Evolutionary conservation across 2,329 filamentous ascomycete species (phyloP), one percentile per base, ranked within the genome.

Genomic region (Aspergillus pseudoviridinutans): DNA sequence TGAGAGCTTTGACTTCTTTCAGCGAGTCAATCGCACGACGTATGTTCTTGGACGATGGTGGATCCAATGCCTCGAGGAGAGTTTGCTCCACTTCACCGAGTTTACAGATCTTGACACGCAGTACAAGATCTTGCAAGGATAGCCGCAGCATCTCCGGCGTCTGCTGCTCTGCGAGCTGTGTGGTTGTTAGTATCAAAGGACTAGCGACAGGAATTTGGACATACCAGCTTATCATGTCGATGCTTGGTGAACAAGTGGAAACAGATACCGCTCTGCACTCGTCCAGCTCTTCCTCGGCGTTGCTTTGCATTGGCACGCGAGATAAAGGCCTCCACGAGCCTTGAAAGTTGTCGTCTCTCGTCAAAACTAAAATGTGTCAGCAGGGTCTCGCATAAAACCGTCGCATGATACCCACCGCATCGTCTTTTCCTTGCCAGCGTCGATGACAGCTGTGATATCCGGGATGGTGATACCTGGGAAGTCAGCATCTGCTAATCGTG

Each of bases 91-190:
- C 96, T 44, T 91, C 88, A 10, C 94, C 94, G 47, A 99, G 84
- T 69, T 95, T 96, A 80, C 93, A 99, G 49, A 97, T 96, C 76
- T 99, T 99, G 63, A 97, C 92, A 8, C 94, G 87, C 71, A 99
- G 92, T 4, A 96, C 92, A 10, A 99, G 80, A 69, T 99, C 94
- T 73, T 99, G 94, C 10, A 99, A 79, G 0, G 94, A 97, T 3
- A 99, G 80, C 0, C 94, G 88, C 44, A 99, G 84, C 86, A 99
- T 96, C 73, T 99, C 94, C 0, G 94, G 95, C 0, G 91, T 96
- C 76, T 97, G 94, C 69, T 97, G 91, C 60, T 96, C 92, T 52
- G 87, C 87, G 83, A 97, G 91, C 66, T 89, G 56, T 28, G 27
- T 17, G 27, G 12, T 29, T 12, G 50, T 67, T 54, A 62, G 72